A percentile compares a stretch with the other conserved stretches of the same genome.
These are phyloP conservation scores for Cyberlindnera saturnus DNA, from an alignment of 805 yeast genomes.

Conservation along the genomic window DNA sequence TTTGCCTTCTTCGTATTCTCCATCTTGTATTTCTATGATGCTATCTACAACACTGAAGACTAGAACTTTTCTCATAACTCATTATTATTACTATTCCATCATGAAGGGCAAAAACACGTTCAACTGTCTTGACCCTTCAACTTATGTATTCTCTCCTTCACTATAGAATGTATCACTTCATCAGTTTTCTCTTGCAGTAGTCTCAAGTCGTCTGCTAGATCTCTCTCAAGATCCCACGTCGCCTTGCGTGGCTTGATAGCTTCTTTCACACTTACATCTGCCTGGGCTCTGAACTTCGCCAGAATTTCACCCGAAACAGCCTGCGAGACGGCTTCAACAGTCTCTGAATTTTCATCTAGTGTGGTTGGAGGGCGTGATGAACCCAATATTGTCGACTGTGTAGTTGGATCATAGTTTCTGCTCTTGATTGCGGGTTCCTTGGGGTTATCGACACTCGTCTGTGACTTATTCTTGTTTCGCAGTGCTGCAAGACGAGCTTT, in stretches of 20 bases:
- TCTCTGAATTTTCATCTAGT: constrained; percentile 25
- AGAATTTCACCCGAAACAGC: constrained; percentile 24
- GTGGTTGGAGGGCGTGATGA: constrained; percentile 19
- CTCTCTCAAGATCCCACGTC: constrained; percentile 33
- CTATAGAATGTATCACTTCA: constrained; percentile 30
- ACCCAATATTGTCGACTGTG: constrained; percentile 11
- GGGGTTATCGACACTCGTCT: background rate
- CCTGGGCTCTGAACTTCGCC: constrained; percentile 14
- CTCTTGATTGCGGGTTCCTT: constrained; percentile 4
- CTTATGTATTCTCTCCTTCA: constrained; percentile 29
- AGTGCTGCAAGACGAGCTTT: constrained; percentile 24
- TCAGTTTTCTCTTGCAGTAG: constrained; percentile 37
- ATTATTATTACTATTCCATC: background rate
- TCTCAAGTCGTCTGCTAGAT: constrained; percentile 32
- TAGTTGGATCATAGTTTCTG: constrained; percentile 20
- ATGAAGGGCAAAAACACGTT: too few species aligned
- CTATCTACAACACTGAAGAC: constrained; percentile 23
- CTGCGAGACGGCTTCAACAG: constrained; percentile 31
- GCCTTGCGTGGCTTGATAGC: constrained; percentile 13
- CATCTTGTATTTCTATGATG: constrained; percentile 70
- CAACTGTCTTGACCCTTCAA: constrained; percentile 2
- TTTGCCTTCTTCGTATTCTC: constrained; percentile 80
- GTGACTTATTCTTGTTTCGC: constrained; percentile 15
- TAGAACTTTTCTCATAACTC: background rate
- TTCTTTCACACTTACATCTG: constrained; percentile 3